Conservation (phyloP, 2,329 filamentous ascomycete genomes). For the Diaporthe capsici region DNA sequence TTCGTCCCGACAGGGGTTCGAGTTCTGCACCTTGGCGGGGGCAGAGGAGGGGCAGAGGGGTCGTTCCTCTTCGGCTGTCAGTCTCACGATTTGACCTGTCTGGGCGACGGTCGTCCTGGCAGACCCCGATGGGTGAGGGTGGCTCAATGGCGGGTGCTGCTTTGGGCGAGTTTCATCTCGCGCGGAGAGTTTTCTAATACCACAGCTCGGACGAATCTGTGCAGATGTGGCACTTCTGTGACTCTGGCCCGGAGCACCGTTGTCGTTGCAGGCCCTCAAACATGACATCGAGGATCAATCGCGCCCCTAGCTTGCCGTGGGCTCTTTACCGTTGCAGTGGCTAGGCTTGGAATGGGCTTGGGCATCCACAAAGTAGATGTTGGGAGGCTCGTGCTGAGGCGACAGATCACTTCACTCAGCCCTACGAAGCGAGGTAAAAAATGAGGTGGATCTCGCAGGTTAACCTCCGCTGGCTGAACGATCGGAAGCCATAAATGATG, state of each 20-base stretch:
- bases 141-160: background rate
- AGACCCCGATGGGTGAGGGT: background rate
- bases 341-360: conserved; percentile 1
- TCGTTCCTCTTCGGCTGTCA: background rate
- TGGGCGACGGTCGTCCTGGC: background rate
- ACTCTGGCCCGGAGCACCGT: background rate
- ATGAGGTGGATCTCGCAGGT: background rate
- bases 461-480: background rate
- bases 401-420: conserved; percentile 23
- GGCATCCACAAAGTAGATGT: background rate
- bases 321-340: conserved; percentile 5
- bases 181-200: background rate
- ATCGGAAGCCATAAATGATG: background rate
- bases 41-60: too few species aligned
- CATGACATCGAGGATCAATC: conserved; percentile 21
- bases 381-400: conserved; percentile 22
- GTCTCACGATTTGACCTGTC: conserved; percentile 8
- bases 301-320: background rate
- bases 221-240: background rate
- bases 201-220: conserved; percentile 13
- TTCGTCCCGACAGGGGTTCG: conserved; percentile 28
- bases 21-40: conserved; percentile 7
- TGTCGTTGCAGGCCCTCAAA: background rate
- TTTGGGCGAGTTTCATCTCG: conserved; percentile 21
- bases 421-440: background rate